phyloP scores from a whole-genome alignment of 805 yeast species.

The Zygoascus biomembranicola region DNA sequence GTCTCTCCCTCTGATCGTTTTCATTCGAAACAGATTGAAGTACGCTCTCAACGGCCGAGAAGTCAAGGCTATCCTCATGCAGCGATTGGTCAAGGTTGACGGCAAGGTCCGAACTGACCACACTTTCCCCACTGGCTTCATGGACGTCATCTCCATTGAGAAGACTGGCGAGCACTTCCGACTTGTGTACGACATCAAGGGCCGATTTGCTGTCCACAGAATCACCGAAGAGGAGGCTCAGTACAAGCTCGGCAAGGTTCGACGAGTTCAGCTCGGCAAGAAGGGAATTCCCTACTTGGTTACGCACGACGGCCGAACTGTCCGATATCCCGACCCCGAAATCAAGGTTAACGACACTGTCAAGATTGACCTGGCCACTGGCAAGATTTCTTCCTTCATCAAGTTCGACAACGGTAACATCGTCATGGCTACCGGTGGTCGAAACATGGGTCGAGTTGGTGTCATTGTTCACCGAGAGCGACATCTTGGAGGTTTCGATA shows the following conservation, averaged over 20 bases:
- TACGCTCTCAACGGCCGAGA: slow-evolving; percentile 98
- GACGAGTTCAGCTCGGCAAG: slow-evolving; percentile 97
- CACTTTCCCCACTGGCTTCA: slow-evolving; percentile 99
- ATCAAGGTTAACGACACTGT: slow-evolving; percentile 97
- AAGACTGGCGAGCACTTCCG: slow-evolving; percentile 99
- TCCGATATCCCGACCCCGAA: slow-evolving; percentile 98
- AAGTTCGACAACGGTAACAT: slow-evolving; percentile 89
- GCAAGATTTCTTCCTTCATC: slow-evolving; percentile 84
- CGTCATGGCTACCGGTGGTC: slow-evolving; percentile 95
- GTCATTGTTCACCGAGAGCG: slow-evolving; percentile 91
- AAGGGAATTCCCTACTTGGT: slow-evolving; percentile 97
- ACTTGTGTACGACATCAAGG: slow-evolving; percentile 96
- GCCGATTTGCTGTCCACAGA: slow-evolving; percentile 99
- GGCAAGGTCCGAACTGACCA: slow-evolving; percentile 99
- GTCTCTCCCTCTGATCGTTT: slow-evolving; percentile 93
- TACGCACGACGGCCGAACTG: slow-evolving; percentile 99
- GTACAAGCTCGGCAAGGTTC: slow-evolving; percentile 97
- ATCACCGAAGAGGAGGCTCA: slow-evolving; percentile 97
- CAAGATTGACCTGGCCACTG: slow-evolving; percentile 91
- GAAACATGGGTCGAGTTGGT: slow-evolving; percentile 98
- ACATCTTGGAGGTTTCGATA: slow-evolving; percentile 97
- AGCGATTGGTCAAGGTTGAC: slow-evolving; percentile 96
- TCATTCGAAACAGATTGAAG: slow-evolving; percentile 97
- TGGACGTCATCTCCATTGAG: slow-evolving; percentile 96
- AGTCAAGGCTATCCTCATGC: slow-evolving; percentile 96